These are phyloP conservation scores for Bryoerythrophyllum caledonicum DNA, from an alignment of 225 moss, liverwort and hornwort species.

Conservation along the genomic window DNA sequence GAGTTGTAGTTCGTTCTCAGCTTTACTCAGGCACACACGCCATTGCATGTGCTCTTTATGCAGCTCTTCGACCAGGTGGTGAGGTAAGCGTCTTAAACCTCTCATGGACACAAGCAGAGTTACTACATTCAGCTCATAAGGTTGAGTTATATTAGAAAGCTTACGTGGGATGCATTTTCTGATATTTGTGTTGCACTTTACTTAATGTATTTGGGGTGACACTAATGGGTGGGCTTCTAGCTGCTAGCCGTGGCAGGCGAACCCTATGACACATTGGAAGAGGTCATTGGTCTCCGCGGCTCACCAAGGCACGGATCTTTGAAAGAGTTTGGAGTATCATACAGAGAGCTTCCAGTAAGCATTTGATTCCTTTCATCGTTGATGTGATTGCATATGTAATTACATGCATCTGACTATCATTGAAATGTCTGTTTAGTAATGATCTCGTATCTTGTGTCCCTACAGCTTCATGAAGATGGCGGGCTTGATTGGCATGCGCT, in stretches of 20 bases:
- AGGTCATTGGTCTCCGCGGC: conserved; percentile 90
- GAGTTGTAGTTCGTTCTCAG: conserved; percentile 42
- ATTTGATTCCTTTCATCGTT: neutral
- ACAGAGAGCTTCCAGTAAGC: conserved; percentile 81
- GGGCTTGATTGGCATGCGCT: conserved; percentile 86
- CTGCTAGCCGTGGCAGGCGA: conserved; percentile 94
- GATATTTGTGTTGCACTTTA: neutral
- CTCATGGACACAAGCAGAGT: neutral
- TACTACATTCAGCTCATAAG: conserved; percentile 10
- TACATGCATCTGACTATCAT: neutral
- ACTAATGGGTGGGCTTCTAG: conserved; percentile 47
- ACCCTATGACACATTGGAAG: conserved; percentile 92
- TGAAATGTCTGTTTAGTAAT: conserved; percentile 9
- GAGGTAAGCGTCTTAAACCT: conserved; percentile 56
- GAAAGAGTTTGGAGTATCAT: conserved; percentile 86
- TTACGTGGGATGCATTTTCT: conserved; percentile 1
- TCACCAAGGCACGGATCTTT: conserved; percentile 76
- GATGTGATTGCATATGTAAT: neutral
- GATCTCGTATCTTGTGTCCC: conserved; percentile 4
- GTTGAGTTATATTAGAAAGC: neutral
- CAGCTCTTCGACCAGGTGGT: conserved; percentile 79
- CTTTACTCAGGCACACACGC: conserved; percentile 98
- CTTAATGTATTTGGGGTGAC: conserved; percentile 7
- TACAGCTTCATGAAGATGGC: conserved; percentile 72
- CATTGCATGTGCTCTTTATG: conserved; percentile 91